Conservation (phyloP, 176 grass and related monocot species). For the Melocanna baccifera region DNA sequence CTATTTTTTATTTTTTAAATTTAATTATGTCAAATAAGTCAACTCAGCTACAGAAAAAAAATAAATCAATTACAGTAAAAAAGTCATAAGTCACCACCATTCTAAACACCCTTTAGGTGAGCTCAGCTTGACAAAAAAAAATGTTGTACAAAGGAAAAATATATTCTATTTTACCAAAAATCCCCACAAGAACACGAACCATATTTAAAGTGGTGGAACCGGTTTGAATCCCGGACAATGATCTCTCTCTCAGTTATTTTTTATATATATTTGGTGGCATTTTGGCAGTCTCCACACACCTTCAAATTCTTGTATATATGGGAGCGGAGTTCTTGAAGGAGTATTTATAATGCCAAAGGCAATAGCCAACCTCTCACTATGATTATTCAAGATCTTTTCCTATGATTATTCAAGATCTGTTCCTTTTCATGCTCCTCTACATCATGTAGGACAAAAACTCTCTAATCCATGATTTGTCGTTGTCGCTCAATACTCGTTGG, state of each 20-base stretch:
- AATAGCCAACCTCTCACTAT: conserved; percentile 77
- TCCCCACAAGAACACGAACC: conserved; percentile 73
- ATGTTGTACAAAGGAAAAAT: not conserved
- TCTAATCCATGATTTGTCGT: too few relatives aligned
- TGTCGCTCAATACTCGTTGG: too few relatives aligned
- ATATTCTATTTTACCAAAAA: conserved; percentile 55
- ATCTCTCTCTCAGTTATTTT: conserved; percentile 69
- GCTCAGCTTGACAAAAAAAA: not conserved
- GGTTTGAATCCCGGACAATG: conserved; percentile 71
- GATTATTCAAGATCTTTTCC: too few relatives aligned
- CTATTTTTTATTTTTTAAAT: too few relatives aligned
- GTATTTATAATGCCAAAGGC: conserved; percentile 75
- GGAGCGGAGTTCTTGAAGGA: conserved; percentile 46
- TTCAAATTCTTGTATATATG: conserved; percentile 70
- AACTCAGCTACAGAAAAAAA: too few relatives aligned
- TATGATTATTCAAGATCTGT: conserved; percentile 65
- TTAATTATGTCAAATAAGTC: too few relatives aligned
- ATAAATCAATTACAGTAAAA: too few relatives aligned
- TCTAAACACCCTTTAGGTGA: too few relatives aligned
- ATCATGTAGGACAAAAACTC: conserved; percentile 77
- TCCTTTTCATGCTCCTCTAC: conserved; percentile 81
- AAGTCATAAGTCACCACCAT: too few relatives aligned
- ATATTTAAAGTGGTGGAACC: conserved; percentile 77
- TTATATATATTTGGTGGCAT: conserved; percentile 73
- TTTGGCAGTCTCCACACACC: conserved; percentile 81